phyloP scores from a whole-genome alignment of 2,329 filamentous ascomycete species.

The Epichloe sp. region DNA sequence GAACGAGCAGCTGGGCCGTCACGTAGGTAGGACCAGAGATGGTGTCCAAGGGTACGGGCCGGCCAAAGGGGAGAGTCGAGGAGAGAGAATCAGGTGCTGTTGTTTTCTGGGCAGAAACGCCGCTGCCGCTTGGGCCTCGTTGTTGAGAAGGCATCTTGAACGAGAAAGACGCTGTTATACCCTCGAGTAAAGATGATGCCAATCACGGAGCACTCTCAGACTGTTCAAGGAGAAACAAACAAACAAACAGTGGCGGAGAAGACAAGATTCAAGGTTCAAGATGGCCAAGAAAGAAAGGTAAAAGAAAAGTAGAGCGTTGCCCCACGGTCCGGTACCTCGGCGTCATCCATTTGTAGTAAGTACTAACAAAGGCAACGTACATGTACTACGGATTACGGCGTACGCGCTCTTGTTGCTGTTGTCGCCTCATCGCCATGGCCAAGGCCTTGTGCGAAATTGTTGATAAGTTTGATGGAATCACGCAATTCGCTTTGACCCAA shows the following conservation, averaged over 20 bases:
- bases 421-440: conserved; percentile 3
- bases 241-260: neutral
- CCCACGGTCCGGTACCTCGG: neutral
- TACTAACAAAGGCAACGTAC: neutral
- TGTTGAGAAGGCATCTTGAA: conserved; percentile 23
- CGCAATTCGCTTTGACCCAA: conserved; percentile 24
- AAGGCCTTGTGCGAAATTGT: conserved; percentile 16
- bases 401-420: conserved; percentile 5
- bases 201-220: neutral
- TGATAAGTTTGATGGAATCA: conserved; percentile 25
- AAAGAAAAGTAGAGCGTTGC: neutral
- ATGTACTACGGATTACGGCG: neutral
- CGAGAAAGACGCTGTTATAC: too few species aligned
- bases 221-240: neutral
- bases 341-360: neutral
- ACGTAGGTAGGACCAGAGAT: conserved; percentile 85
- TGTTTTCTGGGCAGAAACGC: conserved; percentile 13
- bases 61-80: conserved; percentile 43
- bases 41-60: conserved; percentile 38
- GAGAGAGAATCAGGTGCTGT: conserved; percentile 29
- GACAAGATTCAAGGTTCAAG: neutral
- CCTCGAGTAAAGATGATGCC: neutral
- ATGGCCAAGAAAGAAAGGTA: neutral
- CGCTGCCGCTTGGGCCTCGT: conserved; percentile 23
- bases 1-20: conserved; percentile 83